Percentiles rank a stretch among this genome's conserved stretches.
Conservation (phyloP, 1,284 basidiomycete species). For the Vanrija sp. region DNA sequence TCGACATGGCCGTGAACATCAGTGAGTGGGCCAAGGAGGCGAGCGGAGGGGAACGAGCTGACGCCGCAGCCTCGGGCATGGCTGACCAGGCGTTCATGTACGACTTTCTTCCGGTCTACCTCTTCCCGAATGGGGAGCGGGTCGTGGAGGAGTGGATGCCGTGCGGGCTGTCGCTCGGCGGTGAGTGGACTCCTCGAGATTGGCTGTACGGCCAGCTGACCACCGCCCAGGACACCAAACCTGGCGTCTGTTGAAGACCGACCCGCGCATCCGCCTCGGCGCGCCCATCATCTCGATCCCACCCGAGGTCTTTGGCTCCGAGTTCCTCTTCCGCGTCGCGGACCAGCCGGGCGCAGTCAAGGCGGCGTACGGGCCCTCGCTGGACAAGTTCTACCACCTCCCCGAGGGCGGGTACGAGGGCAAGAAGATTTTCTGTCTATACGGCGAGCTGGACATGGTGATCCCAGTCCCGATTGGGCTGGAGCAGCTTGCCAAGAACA, state of each 20-base stretch:
- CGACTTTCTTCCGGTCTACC: constrained; percentile 69
- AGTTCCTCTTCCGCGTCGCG: constrained; percentile 49
- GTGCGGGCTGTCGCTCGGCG: constrained; percentile 54
- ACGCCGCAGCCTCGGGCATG: constrained; percentile 58
- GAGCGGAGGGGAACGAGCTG: constrained; percentile 42
- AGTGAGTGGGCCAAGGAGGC: neutral
- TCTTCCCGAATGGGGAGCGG: constrained; percentile 68
- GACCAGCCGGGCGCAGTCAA: neutral
- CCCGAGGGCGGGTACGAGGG: constrained; percentile 53
- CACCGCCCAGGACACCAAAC: constrained; percentile 1
- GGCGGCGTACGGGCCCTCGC: constrained; percentile 45
- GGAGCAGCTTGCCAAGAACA: constrained; percentile 5
- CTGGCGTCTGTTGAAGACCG: constrained; percentile 45
- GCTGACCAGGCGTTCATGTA: constrained; percentile 74
- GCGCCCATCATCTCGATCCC: constrained; percentile 73
- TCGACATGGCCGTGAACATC: constrained; percentile 66
- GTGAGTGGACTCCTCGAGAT: constrained; percentile 16
- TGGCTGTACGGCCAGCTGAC: neutral
- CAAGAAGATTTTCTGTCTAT: constrained; percentile 67
- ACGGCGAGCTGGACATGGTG: constrained; percentile 50
- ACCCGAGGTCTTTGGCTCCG: constrained; percentile 55
- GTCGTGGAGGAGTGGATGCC: constrained; percentile 62
- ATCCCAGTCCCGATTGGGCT: constrained; percentile 34
- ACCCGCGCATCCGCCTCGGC: constrained; percentile 64
- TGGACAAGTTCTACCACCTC: constrained; percentile 56